Conservation (phyloP, 2,329 filamentous ascomycete genomes). For the Fusarium camptoceras region DNA sequence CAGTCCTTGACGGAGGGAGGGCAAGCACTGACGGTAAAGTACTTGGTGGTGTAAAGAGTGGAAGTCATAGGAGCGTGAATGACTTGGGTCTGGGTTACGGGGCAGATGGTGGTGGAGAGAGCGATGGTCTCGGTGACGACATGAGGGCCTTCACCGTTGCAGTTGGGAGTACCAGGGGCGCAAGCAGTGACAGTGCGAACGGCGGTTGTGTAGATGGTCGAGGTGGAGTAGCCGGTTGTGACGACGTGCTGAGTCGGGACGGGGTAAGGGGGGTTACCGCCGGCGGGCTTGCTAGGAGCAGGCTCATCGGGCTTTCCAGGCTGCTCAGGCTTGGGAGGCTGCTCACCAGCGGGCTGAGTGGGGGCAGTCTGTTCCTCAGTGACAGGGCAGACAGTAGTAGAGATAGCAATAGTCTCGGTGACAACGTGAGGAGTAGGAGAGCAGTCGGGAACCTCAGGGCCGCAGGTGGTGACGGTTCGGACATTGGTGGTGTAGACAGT, state of each 20-base stretch:
- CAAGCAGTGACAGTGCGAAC: slow-evolving; percentile 37
- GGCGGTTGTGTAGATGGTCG: slow-evolving; percentile 34
- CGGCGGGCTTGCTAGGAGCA: neutral
- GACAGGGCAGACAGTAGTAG: slow-evolving; percentile 32
- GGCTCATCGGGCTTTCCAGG: neutral
- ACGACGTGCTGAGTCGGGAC: slow-evolving; percentile 3
- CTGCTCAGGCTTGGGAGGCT: neutral
- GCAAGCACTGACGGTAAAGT: slow-evolving; percentile 28
- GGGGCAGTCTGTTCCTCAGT: slow-evolving; percentile 10
- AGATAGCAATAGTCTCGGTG: slow-evolving; percentile 30
- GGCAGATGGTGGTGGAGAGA: slow-evolving; percentile 34
- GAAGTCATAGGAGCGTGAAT: slow-evolving; percentile 16
- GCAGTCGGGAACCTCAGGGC: slow-evolving; percentile 6
- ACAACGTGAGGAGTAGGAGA: slow-evolving; percentile 11
- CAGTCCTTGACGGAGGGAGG: slow-evolving; percentile 20
- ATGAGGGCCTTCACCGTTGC: slow-evolving; percentile 12
- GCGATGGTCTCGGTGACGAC: slow-evolving; percentile 21
- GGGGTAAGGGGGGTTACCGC: slow-evolving; percentile 2
- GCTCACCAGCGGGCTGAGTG: neutral
- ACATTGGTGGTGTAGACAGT: slow-evolving; percentile 37
- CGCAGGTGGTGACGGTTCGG: slow-evolving; percentile 36
- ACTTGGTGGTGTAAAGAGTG: slow-evolving; percentile 38
- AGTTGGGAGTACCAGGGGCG: slow-evolving; percentile 3
- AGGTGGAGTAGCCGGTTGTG: slow-evolving; percentile 30
- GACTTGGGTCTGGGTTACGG: slow-evolving; percentile 30